Evolutionary conservation across 768 basidiomycete genomes (phyloP).

Genomic region (Leccinum rimulosum): DNA sequence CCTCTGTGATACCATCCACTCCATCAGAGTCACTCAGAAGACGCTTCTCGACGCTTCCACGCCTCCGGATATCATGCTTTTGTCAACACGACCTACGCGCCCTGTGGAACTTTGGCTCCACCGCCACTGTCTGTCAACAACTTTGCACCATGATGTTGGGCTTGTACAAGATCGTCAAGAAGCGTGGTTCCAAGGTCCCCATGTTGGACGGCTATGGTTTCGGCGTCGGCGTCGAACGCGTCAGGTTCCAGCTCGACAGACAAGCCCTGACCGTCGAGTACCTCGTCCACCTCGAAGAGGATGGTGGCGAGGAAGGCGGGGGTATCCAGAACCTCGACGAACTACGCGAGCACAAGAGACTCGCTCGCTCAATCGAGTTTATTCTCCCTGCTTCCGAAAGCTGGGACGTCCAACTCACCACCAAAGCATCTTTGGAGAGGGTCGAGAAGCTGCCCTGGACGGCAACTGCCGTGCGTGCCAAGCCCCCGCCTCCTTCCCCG

Average conservation of each 20-base stretch:
- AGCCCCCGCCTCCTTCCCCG: constrained; percentile 31
- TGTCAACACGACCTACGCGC: constrained; percentile 94
- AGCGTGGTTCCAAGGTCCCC: constrained; percentile 73
- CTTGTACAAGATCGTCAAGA: constrained; percentile 75
- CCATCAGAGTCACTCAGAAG: constrained; percentile 37
- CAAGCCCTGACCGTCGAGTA: constrained; percentile 84
- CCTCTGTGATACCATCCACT: constrained; percentile 31
- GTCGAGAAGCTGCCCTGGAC: constrained; percentile 76
- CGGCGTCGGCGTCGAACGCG: constrained; percentile 75
- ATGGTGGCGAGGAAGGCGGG: constrained; percentile 24
- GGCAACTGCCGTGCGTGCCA: constrained; percentile 52
- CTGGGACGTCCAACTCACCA: constrained; percentile 84
- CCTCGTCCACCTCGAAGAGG: constrained; percentile 70
- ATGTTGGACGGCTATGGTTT: constrained; percentile 75
- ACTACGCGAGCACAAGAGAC: constrained; percentile 64
- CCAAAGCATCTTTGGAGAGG: constrained; percentile 69
- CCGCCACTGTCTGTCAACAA: constrained; percentile 68
- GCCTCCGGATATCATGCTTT: constrained; percentile 83
- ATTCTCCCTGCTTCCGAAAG: constrained; percentile 72
- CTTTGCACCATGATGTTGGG: constrained; percentile 84
- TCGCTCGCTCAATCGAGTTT: constrained; percentile 79
- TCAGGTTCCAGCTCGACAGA: constrained; percentile 77
- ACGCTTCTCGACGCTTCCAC: constrained; percentile 31
- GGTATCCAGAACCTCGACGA: constrained; percentile 55
- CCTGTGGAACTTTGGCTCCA: constrained; percentile 75